Conservation (phyloP, 345 rosid genomes). For the Eucalyptus pauciflora region DNA sequence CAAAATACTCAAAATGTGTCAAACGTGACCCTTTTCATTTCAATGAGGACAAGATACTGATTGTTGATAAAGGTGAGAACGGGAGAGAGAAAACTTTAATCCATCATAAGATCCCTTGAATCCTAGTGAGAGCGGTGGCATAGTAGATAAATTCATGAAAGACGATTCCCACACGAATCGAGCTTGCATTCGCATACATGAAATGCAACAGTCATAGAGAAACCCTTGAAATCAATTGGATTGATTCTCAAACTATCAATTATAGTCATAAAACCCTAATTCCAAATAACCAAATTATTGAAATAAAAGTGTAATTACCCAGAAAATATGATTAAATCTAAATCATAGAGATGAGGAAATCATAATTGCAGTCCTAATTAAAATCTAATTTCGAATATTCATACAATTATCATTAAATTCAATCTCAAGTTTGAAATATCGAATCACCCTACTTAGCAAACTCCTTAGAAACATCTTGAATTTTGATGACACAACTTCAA, state of each 20-base stretch:
- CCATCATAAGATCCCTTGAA: not conserved
- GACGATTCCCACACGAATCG: not conserved
- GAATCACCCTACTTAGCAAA: not conserved
- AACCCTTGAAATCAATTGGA: not conserved
- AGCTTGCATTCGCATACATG: not conserved
- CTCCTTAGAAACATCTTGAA: not conserved
- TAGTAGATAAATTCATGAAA: too few relatives aligned
- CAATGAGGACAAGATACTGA: not conserved
- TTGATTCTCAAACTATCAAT: not conserved
- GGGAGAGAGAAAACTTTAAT: not conserved
- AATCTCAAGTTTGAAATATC: not conserved
- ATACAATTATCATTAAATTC: not conserved
- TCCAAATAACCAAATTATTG: not conserved
- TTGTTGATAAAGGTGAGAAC: not conserved
- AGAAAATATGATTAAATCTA: not conserved
- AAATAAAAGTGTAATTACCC: not conserved
- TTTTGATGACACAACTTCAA: not conserved
- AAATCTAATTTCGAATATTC: not conserved
- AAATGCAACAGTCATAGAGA: not conserved
- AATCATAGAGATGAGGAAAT: not conserved
- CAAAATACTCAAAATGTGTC: not conserved
- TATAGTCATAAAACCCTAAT: not conserved
- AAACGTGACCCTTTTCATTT: not conserved
- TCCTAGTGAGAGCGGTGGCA: too few relatives aligned
- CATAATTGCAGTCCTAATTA: not conserved